Evolutionary conservation across 2,329 filamentous ascomycete genomes (phyloP).

Genomic region (Fusarium redolens): DNA sequence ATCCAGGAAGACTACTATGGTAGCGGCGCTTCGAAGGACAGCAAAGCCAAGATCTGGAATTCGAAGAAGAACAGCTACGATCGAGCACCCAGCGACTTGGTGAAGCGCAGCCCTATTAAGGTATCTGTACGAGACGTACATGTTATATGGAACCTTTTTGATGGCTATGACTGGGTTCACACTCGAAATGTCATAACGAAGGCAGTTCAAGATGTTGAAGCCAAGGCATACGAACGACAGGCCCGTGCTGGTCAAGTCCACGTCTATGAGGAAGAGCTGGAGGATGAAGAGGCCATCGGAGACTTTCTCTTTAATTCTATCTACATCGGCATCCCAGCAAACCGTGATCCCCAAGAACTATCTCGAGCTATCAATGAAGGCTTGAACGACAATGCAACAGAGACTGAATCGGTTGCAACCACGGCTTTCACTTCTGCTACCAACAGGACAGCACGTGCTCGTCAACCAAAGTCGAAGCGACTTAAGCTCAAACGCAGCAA

Average conservation of each 20-base stretch:
- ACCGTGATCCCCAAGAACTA: slow-evolving; percentile 85
- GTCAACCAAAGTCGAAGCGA: slow-evolving; percentile 63
- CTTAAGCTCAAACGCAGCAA: slow-evolving; percentile 86
- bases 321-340: slow-evolving; percentile 92
- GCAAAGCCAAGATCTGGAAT: slow-evolving; percentile 83
- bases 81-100: slow-evolving; percentile 68
- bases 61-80: slow-evolving; percentile 81
- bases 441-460: slow-evolving; percentile 58
- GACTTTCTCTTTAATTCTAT: slow-evolving; percentile 99
- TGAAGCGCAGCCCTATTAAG: slow-evolving; percentile 76
- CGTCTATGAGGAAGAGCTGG: slow-evolving; percentile 75
- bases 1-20: slow-evolving; percentile 85
- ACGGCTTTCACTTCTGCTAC: slow-evolving; percentile 74
- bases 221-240: slow-evolving; percentile 80
- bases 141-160: slow-evolving; percentile 96
- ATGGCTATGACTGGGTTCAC: slow-evolving; percentile 95
- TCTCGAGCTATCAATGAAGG: slow-evolving; percentile 87
- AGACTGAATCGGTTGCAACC: slow-evolving; percentile 89
- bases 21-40: slow-evolving; percentile 67
- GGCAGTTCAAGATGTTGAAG: slow-evolving; percentile 88
- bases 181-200: slow-evolving; percentile 89
- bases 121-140: slow-evolving; percentile 87
- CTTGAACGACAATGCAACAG: slow-evolving; percentile 85
- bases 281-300: slow-evolving; percentile 87
- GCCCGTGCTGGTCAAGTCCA: slow-evolving; percentile 67